Evolutionary conservation across 2,329 filamentous ascomycete species (phyloP), one percentile per base, ranked within the genome.

Genomic region (Fusarium neocosmosporiellum): DNA sequence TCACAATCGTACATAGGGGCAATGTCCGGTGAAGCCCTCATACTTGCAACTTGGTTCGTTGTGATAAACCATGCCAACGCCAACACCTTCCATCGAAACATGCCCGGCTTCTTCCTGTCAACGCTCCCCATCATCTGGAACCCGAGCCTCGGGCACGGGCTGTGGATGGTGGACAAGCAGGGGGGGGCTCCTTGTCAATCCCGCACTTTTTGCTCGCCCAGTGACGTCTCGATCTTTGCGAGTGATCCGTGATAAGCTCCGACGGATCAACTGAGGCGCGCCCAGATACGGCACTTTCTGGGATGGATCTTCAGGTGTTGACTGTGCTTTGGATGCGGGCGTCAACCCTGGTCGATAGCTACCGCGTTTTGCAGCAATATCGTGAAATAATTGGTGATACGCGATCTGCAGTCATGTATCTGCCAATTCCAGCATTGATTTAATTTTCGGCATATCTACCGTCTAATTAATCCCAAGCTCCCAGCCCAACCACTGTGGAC

Each of bases 241-340:
- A 65, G 31, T 29, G 20, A 29, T 60, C 39, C 20, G 53, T 41
- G 58, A 69, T 69, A 65, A 70, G 37, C 66, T 57, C 53, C 63
- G 69, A 53, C 29, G 36, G 54, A 61, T 69, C 68, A 59, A 54
- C 58, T 34, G 16, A 34, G 62, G 54, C 46, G 46, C 59, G 31
- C 31, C 34, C 18, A 41, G 33, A 33, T 33, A 60, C 24, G 29
- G 46, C 20, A 39, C 33, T 27, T 67, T 29, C 36, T 59, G 37
- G 41, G 55, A 70, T 72, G 54, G 55, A 61, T 70, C 64, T 58
- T 61, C 63, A 59, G 48, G 59, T 59, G 63, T 31, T 41, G 16
- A 33, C 57, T 46, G 59, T 37, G 27, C 18, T 7, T 57, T n/a
- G n/a, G 39, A 27, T 65, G 18, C 27, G 41, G 24, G 34, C 33